A percentile compares a stretch with the other conserved stretches of the same genome.
Conservation (phyloP, 176 grass and related monocot genomes). For the Zizania latifolia region DNA sequence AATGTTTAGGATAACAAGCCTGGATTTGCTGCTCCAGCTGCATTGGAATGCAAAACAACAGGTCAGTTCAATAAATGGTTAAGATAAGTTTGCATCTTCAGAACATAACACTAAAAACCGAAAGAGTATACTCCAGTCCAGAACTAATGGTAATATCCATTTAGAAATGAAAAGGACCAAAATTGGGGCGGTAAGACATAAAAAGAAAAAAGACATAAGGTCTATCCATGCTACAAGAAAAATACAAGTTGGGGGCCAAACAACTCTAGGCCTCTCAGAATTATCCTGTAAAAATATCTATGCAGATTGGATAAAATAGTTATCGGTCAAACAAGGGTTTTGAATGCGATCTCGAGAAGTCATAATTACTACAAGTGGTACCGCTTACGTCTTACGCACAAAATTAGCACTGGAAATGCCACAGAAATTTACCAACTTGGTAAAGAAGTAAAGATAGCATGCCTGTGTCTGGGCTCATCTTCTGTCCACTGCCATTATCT, state of each 20-base stretch:
- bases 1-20: conserved; percentile 27
- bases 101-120: not conserved
- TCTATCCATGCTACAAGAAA: not conserved
- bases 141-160: not conserved
- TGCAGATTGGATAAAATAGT: not conserved
- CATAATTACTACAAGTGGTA: not conserved
- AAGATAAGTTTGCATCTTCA: not conserved
- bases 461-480: not conserved
- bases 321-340: not conserved
- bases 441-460: not conserved
- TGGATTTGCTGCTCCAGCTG: conserved; percentile 53
- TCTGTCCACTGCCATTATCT: not conserved
- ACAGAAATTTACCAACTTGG: not conserved
- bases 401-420: not conserved
- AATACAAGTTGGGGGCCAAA: not conserved
- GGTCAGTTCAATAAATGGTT: not conserved
- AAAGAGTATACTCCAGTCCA: not conserved
- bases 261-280: not conserved
- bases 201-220: no score
- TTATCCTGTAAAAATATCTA: not conserved
- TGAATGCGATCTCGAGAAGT: not conserved
- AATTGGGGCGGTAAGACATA: not conserved
- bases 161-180: not conserved
- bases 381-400: not conserved
- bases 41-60: conserved; percentile 22